Evolutionary conservation across 1,139 yeast species (phyloP).

Genomic region (Arxiozyma telluris): DNA sequence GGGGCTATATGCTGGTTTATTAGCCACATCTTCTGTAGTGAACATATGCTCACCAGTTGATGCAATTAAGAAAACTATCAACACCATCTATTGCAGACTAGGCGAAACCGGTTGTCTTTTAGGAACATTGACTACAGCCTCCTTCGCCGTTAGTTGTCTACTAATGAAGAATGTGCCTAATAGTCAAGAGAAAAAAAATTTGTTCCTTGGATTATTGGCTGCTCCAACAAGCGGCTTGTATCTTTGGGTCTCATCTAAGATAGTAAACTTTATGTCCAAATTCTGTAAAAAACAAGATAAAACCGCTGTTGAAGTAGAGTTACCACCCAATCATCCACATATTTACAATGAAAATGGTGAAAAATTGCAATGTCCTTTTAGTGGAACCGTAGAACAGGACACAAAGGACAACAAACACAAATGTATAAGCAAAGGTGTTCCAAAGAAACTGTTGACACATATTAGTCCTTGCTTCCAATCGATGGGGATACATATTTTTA

Average conservation of each 20-base stretch:
- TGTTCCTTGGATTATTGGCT: constrained; percentile 12
- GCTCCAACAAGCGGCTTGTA: constrained; percentile 14
- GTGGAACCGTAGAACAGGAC: background rate
- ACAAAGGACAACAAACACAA: background rate
- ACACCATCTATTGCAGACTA: constrained; percentile 17
- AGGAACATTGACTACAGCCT: constrained; percentile 25
- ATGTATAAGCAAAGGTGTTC: background rate
- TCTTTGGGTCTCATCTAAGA: constrained; percentile 8
- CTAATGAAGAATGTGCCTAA: constrained; percentile 13
- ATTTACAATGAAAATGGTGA: constrained; percentile 5
- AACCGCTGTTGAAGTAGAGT: constrained; percentile 1
- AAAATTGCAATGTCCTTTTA: constrained; percentile 5
- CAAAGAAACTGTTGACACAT: background rate
- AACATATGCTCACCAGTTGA: constrained; percentile 28
- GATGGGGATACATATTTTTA: background rate
- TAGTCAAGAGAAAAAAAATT: constrained; percentile 13
- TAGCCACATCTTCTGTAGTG: constrained; percentile 67
- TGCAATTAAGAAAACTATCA: constrained; percentile 20
- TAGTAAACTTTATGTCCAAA: background rate
- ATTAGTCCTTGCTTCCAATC: background rate
- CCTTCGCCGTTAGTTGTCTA: constrained; percentile 28
- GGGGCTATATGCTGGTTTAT: constrained; percentile 92
- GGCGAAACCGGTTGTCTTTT: constrained; percentile 21
- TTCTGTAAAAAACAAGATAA: constrained; percentile 3
- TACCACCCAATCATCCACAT: constrained; percentile 7